Conservation (phyloP, 1,284 basidiomycete genomes). For the Ganoderma boninense region DNA sequence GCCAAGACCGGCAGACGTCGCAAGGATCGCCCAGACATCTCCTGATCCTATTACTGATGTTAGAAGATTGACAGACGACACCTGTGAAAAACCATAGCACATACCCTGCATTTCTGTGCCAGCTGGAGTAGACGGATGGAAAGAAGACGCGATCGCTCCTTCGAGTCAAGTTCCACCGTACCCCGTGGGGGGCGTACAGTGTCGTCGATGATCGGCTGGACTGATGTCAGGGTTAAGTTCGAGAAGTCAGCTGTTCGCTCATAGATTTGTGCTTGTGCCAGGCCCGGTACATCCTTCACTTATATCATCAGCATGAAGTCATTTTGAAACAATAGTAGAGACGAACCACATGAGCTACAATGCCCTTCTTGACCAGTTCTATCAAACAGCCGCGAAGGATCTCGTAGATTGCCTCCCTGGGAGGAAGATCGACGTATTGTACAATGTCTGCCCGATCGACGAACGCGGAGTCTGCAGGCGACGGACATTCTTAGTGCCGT, state of each 20-base stretch:
- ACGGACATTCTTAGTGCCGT: constrained; percentile 4
- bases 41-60: constrained; percentile 54
- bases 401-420: constrained; percentile 91
- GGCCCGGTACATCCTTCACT: constrained; percentile 66
- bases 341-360: constrained; percentile 70
- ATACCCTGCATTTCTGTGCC: constrained; percentile 78
- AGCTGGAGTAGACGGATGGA: constrained; percentile 71
- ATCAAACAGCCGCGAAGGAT: constrained; percentile 87
- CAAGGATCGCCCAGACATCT: constrained; percentile 91
- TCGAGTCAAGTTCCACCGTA: constrained; percentile 40
- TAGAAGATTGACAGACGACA: neutral
- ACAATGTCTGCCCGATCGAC: constrained; percentile 97
- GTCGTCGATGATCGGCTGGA: neutral
- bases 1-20: constrained; percentile 92
- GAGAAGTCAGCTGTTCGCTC: constrained; percentile 49
- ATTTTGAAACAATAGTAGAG: neutral
- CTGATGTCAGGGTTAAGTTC: constrained; percentile 22
- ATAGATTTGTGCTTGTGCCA: constrained; percentile 67
- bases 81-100: constrained; percentile 33
- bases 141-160: constrained; percentile 57
- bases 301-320: neutral
- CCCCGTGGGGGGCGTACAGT: constrained; percentile 4
- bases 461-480: constrained; percentile 84
- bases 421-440: constrained; percentile 92
- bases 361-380: constrained; percentile 81